Conservation (phyloP, 1,284 basidiomycete species). For the Ustilago cynodontis region DNA sequence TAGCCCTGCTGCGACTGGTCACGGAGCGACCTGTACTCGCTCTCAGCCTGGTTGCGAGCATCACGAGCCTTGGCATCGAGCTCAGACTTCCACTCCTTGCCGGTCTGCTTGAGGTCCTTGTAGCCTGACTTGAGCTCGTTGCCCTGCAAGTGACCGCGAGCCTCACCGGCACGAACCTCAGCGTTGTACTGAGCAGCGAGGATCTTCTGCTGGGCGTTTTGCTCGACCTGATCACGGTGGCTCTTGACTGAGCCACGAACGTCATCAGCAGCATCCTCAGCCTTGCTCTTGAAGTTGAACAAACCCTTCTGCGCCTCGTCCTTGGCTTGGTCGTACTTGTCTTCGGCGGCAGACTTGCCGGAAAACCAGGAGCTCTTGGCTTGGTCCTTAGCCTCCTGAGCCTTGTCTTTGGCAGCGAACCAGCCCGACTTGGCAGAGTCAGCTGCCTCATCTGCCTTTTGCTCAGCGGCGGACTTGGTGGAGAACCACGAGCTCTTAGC, state of each 20-base stretch:
- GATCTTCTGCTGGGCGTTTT: conserved; percentile 52
- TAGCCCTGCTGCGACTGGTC: conserved; percentile 41
- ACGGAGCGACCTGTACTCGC: conserved; percentile 28
- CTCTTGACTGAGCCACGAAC: conserved; percentile 10
- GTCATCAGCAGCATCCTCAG: conserved; percentile 36
- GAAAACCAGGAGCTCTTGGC: conserved; percentile 38
- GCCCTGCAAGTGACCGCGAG: conserved; percentile 16
- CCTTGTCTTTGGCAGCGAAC: conserved; percentile 42
- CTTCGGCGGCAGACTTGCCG: conserved; percentile 29
- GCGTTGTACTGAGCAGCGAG: conserved; percentile 54
- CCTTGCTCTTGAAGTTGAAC: conserved; percentile 49
- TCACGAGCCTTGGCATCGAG: conserved; percentile 37
- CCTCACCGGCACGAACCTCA: conserved; percentile 40
- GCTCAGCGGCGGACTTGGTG: conserved; percentile 24
- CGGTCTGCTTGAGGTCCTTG: conserved; percentile 40
- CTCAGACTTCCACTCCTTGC: conserved; percentile 43
- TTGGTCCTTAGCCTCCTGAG: conserved; percentile 30
- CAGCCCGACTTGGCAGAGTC: conserved; percentile 28
- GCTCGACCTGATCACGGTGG: conserved; percentile 40
- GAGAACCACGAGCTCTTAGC: conserved; percentile 40
- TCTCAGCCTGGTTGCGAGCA: conserved; percentile 40
- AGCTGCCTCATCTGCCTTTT: conserved; percentile 34
- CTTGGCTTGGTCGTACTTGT: conserved; percentile 39
- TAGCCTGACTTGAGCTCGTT: conserved; percentile 21
- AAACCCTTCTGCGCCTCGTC: conserved; percentile 41